Base-by-base conservation (phyloP, 192 early-diverging fungal genomes). In the Rhizoclosmatium globosum region DNA sequence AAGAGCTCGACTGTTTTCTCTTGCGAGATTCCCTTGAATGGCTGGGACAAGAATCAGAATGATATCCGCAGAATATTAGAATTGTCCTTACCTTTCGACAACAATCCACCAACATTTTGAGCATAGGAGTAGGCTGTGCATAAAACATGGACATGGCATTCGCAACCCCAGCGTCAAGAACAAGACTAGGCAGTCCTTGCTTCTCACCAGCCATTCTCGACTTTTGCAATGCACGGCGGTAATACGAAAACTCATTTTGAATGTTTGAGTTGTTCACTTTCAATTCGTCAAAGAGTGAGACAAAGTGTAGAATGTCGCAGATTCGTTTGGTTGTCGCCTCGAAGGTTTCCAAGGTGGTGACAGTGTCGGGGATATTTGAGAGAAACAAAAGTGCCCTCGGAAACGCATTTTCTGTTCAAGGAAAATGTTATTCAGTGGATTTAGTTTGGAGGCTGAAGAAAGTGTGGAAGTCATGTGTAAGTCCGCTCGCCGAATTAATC, bases 181-280 rank as follows among this genome's bases (percentile, higher is more conserved):
- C 71, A 41, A 81, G 50, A 4, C 39, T 47, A 4, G 17, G 15
- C 44, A 23, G 11, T 48, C 53, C 23, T 62, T 7, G 60, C 42
- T 46, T 4, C 19, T 45, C 31, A 46, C 74, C 74, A 70, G 85
- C 81, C 77, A 91, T 89, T 66, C 92, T 87, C 77, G 94, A 95
- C 56, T 95, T 92, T 46, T 91, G 90, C 38, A 96, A 84, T 64
- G 95, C 94, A 66, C 97, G 89, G 53, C 96, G 93, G 77, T 99
- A 99, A 81, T 96, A 99, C 53, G 96, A 96, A 81, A 99, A 96
- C 77, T 99, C 97, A 84, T 99, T 99, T 82, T 99, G 97, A 74
- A 98, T 90, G 78, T 91, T 91, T 17, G 93, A 90, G 56, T 91
- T 93, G 3, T 79, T 68, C 86, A 93, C 94, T 91, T 99, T 99